phyloP scores from a whole-genome alignment of 306 rosid species.

The Rosa rugosa region DNA sequence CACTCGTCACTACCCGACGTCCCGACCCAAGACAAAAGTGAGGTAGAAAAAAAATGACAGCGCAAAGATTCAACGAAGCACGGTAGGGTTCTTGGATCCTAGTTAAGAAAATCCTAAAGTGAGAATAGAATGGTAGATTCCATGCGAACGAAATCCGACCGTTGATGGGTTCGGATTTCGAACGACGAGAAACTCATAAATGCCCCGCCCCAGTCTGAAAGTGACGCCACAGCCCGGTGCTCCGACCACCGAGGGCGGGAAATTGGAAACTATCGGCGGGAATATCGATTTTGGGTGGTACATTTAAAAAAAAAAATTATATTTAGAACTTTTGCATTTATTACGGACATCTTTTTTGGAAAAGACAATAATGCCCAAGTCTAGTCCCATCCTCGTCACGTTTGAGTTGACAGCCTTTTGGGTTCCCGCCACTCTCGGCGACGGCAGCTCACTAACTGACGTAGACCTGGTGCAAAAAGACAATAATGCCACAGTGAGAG shows the following conservation, averaged over 20 bases:
- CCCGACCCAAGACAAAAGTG: not conserved
- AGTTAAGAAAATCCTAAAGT: not conserved
- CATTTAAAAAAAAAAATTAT: too few species aligned
- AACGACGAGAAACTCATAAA: conserved; percentile 1
- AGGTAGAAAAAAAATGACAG: not conserved
- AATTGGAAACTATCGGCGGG: conserved; percentile 11
- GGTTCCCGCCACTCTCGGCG: not conserved
- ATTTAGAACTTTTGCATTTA: not conserved
- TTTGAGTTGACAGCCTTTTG: not conserved
- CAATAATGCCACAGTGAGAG: not conserved
- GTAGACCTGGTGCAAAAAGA: not conserved
- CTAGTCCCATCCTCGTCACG: not conserved
- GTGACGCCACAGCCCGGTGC: conserved; percentile 7
- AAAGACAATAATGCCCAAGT: conserved; percentile 19
- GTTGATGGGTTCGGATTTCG: conserved; percentile 15
- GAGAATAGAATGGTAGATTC: not conserved
- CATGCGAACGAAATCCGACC: conserved; percentile 1
- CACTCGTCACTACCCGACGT: not conserved
- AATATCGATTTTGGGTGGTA: not conserved
- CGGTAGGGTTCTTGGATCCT: conserved; percentile 8
- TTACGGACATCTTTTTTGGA: not conserved
- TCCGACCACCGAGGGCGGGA: conserved; percentile 17
- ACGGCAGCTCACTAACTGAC: not conserved
- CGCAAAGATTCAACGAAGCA: not conserved
- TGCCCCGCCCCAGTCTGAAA: not conserved